A percentile compares a stretch with the other conserved stretches of the same genome.
phyloP scores from a whole-genome alignment of 1,139 yeast genomes.

The Pichia sp. region DNA sequence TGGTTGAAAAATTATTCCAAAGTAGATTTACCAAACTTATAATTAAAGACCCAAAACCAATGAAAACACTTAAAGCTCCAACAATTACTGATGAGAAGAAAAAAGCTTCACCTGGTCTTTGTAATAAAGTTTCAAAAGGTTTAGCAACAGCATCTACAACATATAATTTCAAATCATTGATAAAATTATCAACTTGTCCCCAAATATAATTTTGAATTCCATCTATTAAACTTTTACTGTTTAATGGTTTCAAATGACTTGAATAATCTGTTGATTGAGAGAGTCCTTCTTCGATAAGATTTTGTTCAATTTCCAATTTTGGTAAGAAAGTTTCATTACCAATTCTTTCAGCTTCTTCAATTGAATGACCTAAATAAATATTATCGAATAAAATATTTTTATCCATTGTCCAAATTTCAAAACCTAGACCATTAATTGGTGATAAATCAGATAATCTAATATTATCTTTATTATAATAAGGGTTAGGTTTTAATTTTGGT shows the following conservation, averaged over 20 bases:
- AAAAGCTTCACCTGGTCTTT: constrained; percentile 44
- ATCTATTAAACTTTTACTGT: background rate
- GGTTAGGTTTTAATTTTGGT: constrained; percentile 63
- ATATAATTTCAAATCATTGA: constrained; percentile 22
- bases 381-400: constrained; percentile 69
- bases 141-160: constrained; percentile 34
- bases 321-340: constrained; percentile 70
- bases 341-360: constrained; percentile 71
- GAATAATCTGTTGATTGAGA: background rate
- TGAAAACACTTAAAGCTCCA: constrained; percentile 34
- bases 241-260: background rate
- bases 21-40: constrained; percentile 11
- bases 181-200: constrained; percentile 17
- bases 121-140: constrained; percentile 37
- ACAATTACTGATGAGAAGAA: constrained; percentile 39
- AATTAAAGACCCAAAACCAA: constrained; percentile 33
- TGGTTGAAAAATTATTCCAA: constrained; percentile 1
- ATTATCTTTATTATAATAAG: constrained; percentile 50
- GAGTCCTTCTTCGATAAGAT: constrained; percentile 27
- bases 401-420: constrained; percentile 89
- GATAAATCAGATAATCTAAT: constrained; percentile 52
- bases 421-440: constrained; percentile 74
- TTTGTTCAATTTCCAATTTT: constrained; percentile 52
- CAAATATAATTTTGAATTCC: constrained; percentile 18
- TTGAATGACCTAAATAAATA: constrained; percentile 75